phyloP scores from a whole-genome alignment of 176 grass and related monocot genomes.

The Raddia distichophylla region DNA sequence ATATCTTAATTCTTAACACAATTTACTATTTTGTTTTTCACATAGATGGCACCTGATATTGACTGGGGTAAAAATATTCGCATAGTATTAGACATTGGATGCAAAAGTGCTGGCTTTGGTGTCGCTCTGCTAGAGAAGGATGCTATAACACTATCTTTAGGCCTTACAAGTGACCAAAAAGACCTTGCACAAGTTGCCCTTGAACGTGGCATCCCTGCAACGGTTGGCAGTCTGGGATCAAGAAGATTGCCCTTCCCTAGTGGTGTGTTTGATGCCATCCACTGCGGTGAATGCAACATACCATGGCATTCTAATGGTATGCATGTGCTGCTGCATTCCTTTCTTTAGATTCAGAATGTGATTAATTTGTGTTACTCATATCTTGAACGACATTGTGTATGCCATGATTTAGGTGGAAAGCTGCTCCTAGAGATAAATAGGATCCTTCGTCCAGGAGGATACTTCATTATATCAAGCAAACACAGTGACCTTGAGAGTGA shows the following conservation, averaged over 20 bases:
- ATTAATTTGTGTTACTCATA: conserved; percentile 4
- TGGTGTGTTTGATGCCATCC: conserved; percentile 90
- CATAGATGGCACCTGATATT: conserved; percentile 91
- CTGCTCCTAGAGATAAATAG: conserved; percentile 96
- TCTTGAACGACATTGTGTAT: conserved; percentile 26
- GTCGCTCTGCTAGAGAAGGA: conserved; percentile 67
- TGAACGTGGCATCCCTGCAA: conserved; percentile 89
- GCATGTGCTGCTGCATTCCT: conserved; percentile 26
- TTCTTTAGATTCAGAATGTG: conserved; percentile 22
- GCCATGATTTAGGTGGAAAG: conserved; percentile 69
- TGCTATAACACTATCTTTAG: conserved; percentile 76
- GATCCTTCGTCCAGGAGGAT: conserved; percentile 92
- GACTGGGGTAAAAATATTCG: conserved; percentile 99
- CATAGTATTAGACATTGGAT: conserved; percentile 77
- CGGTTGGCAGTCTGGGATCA: conserved; percentile 71
- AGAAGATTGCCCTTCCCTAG: conserved; percentile 92
- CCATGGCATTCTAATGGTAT: conserved; percentile 91
- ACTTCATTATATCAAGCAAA: conserved; percentile 87
- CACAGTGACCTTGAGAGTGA: conserved; percentile 85
- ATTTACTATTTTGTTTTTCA: conserved; percentile 48
- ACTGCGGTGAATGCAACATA: conserved; percentile 94
- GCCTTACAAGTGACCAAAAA: conserved; percentile 74
- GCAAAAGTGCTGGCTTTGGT: conserved; percentile 73
- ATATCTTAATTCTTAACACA: conserved; percentile 32
- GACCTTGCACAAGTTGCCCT: conserved; percentile 81